Percentiles rank a stretch among this genome's conserved stretches.
Conservation (phyloP, 257 asterid species). For the Petrea volubilis region DNA sequence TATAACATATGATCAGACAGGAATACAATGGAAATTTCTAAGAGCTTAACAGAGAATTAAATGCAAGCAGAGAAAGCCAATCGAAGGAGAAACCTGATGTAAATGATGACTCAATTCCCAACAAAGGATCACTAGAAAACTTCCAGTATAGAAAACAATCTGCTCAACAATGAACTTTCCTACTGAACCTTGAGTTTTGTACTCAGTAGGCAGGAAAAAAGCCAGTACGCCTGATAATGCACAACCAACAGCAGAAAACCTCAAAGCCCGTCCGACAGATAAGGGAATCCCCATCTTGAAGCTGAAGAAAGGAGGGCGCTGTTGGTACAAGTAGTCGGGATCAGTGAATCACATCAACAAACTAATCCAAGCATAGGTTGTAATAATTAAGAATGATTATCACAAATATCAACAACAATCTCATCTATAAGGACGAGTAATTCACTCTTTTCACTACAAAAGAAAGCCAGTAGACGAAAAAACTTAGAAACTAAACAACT, state of each 20-base stretch:
- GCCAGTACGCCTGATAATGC: slow-evolving; percentile 48
- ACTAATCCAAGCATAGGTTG: background rate
- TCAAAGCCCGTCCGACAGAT: slow-evolving; percentile 61
- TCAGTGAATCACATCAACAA: slow-evolving; percentile 26
- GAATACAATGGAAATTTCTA: background rate
- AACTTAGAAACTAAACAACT: background rate
- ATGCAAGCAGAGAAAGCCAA: background rate
- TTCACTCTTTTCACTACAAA: background rate
- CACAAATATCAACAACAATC: background rate
- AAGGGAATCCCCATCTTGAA: slow-evolving; percentile 80
- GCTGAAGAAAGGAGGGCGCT: slow-evolving; percentile 93
- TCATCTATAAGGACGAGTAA: slow-evolving; percentile 2
- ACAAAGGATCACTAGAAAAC: slow-evolving; percentile 65
- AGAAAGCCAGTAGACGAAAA: background rate
- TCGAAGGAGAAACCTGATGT: slow-evolving; percentile 60
- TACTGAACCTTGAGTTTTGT: slow-evolving; percentile 43
- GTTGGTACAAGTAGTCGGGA: slow-evolving; percentile 31
- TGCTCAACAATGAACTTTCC: slow-evolving; percentile 56
- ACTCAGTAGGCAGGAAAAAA: slow-evolving; percentile 48
- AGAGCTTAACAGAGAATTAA: background rate
- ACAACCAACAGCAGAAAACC: slow-evolving; percentile 61
- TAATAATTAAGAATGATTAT: slow-evolving; percentile 1
- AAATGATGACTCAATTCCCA: slow-evolving; percentile 86
- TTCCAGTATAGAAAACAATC: slow-evolving; percentile 57
- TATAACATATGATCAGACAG: background rate